phyloP scores from a whole-genome alignment of 2,329 filamentous ascomycete genomes.

The Pseudogymnoascus sp. region DNA sequence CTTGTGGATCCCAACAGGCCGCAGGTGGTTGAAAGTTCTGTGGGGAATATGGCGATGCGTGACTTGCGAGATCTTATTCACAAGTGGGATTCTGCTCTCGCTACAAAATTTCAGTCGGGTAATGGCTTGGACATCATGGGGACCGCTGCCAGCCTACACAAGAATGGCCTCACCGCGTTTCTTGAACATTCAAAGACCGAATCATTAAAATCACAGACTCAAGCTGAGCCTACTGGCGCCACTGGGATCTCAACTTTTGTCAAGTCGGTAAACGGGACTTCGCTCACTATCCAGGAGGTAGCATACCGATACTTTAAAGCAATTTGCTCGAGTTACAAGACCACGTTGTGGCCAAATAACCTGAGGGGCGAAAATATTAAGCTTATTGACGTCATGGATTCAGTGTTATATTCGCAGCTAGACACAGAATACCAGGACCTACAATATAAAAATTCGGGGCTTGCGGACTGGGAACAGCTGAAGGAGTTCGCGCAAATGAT shows the following conservation, averaged over 20 bases:
- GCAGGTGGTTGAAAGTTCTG: conserved; percentile 14
- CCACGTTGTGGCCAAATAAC: conserved; percentile 48
- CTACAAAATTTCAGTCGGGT: conserved; percentile 24
- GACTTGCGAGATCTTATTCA: conserved; percentile 30
- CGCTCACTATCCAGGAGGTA: conserved; percentile 48
- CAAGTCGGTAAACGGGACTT: conserved; percentile 38
- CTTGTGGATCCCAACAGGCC: conserved; percentile 16
- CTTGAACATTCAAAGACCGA: conserved; percentile 49
- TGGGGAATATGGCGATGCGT: conserved; percentile 24
- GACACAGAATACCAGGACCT: conserved; percentile 29
- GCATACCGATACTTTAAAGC: conserved; percentile 49
- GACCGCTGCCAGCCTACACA: conserved; percentile 22
- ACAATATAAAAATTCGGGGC: conserved; percentile 4
- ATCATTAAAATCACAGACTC: conserved; percentile 33
- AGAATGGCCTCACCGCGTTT: conserved; percentile 48
- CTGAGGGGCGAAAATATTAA: conserved; percentile 50
- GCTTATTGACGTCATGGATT: conserved; percentile 40
- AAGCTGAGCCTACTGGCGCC: conserved; percentile 28
- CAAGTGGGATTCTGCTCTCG: conserved; percentile 32
- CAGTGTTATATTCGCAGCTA: conserved; percentile 37
- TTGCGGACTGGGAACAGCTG: conserved; percentile 23
- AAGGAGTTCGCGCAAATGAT: conserved; percentile 48
- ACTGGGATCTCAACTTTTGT: conserved; percentile 44
- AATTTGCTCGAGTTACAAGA: conserved; percentile 43
- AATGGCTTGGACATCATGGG: conserved; percentile 27